Percentiles rank a stretch among this genome's conserved stretches.
Conservation (phyloP, 306 rosid genomes). For the Inga laurina region DNA sequence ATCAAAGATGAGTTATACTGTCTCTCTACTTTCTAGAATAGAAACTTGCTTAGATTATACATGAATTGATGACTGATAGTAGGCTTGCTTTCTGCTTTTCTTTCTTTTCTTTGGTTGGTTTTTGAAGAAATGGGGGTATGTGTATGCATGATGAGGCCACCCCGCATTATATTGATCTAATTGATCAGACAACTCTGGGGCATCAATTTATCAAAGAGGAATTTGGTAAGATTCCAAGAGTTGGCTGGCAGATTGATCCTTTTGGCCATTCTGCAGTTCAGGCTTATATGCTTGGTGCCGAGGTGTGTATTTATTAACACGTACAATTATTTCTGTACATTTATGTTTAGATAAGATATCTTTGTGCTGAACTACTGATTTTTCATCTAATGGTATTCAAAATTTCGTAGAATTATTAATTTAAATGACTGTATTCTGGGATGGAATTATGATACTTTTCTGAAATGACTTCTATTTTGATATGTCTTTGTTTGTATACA, state of each 20-base stretch:
- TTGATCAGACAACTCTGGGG: slow-evolving; percentile 85
- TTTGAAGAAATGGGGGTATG: slow-evolving; percentile 82
- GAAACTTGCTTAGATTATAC: not conserved
- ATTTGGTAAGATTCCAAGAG: slow-evolving; percentile 73
- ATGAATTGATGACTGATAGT: slow-evolving; percentile 15
- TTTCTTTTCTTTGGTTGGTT: slow-evolving; percentile 16
- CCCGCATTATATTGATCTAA: slow-evolving; percentile 76
- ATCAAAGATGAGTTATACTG: not conserved
- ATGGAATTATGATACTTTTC: slow-evolving; percentile 4
- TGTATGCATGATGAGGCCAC: slow-evolving; percentile 93
- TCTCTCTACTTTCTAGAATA: slow-evolving; percentile 9
- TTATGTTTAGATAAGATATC: not conserved
- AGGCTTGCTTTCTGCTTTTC: not conserved
- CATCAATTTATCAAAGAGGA: slow-evolving; percentile 67
- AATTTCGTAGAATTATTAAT: slow-evolving; percentile 1
- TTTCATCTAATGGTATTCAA: slow-evolving; percentile 14
- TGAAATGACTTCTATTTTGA: not conserved
- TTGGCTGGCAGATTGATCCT: slow-evolving; percentile 92
- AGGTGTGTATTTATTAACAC: slow-evolving; percentile 43
- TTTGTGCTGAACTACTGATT: not conserved
- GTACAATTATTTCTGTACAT: not conserved
- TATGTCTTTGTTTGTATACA: not conserved
- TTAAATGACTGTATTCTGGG: not conserved
- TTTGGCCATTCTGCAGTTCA: slow-evolving; percentile 91
- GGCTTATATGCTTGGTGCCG: slow-evolving; percentile 85